Base-by-base conservation (phyloP, 192 early-diverging fungal genomes). In the Jimgerdemannia flammicorona region DNA sequence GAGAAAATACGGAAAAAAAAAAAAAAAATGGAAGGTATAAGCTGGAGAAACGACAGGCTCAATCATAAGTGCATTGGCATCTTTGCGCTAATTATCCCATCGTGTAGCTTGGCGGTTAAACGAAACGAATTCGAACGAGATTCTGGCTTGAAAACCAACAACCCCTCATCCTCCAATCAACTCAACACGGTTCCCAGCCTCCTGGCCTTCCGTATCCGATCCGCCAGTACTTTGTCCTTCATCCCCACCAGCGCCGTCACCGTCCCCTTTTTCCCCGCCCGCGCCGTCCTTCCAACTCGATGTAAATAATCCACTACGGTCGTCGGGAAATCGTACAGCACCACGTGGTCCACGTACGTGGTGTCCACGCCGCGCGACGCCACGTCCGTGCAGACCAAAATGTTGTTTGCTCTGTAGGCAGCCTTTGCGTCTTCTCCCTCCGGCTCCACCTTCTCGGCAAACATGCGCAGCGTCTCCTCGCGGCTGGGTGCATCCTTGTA, bases 261-360 rank as follows among this genome's bases (percentile, higher is more conserved):
- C 71, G 92, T 88, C 11, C 97, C 97, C 2, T 77, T 82, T 10
- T 84, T 83, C 4, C 96, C 96, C 0, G 90, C 92, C 4, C 97
- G 87, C 4, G 94, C 97, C 0, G 97, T 97, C 17, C 97, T 83
- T 0, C 97, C 97, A 3, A 94, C 87, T 19, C 97, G 90, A 79
- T 99, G 97, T 70, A 99, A 73, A 79, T 97, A 98, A 81, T 98
- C 95, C 29, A 97, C 92, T 1, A 92, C 90, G 0, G 93, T 95
- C 4, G 91, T 90, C 0, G 97, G 97, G 78, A 98, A 96, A 66
- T 98, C 95, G 74, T 93, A 96, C 66, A 96, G 74, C 4, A 98
- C 83, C 10, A 98, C 95, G 81, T 97, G 97, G 40, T 92, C 86
- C 4, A 96, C 95, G 69, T 90, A 89, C 40, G 90, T 91, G 19